Conservation (phyloP, 2,329 filamentous ascomycete genomes). For the Trichophyton equinum region DNA sequence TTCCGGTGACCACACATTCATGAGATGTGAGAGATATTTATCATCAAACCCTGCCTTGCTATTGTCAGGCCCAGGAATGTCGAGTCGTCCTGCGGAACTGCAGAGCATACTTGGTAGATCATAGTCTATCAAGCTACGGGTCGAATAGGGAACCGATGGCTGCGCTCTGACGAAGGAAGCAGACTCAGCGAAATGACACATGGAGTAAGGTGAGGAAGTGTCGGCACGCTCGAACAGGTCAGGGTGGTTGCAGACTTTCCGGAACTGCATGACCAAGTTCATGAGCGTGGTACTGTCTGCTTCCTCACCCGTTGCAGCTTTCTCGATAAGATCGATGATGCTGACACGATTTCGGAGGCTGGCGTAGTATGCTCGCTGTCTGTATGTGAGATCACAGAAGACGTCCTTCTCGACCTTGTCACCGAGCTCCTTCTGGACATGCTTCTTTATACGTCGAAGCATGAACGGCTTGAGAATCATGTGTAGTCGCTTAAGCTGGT, state of each 20-base stretch:
- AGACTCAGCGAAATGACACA: slow-evolving; percentile 83
- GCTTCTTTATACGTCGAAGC: slow-evolving; percentile 98
- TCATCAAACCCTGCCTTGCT: slow-evolving; percentile 63
- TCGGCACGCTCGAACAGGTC: slow-evolving; percentile 94
- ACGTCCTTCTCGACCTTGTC: slow-evolving; percentile 97
- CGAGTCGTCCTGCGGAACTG: slow-evolving; percentile 63
- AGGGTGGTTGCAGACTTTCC: slow-evolving; percentile 97
- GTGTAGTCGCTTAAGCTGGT: slow-evolving; percentile 89
- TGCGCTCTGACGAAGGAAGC: slow-evolving; percentile 91
- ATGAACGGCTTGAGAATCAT: slow-evolving; percentile 99
- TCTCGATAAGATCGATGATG: slow-evolving; percentile 96
- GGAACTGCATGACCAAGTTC: slow-evolving; percentile 99
- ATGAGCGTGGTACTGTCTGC: slow-evolving; percentile 91
- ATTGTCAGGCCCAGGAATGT: slow-evolving; percentile 63
- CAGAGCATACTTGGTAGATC: slow-evolving; percentile 70
- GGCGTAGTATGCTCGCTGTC: slow-evolving; percentile 84
- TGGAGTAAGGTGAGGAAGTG: slow-evolving; percentile 71
- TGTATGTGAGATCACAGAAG: slow-evolving; percentile 92
- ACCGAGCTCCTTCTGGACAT: slow-evolving; percentile 95
- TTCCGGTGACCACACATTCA: slow-evolving; percentile 83
- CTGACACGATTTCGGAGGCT: slow-evolving; percentile 94
- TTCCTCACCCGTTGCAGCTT: slow-evolving; percentile 86
- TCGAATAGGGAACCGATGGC: slow-evolving; percentile 69
- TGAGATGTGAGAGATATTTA: slow-evolving; percentile 63
- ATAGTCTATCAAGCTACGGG: slow-evolving; percentile 75